Conservation (phyloP, 2,329 filamentous ascomycete genomes). For the Apiospora malaysiana region DNA sequence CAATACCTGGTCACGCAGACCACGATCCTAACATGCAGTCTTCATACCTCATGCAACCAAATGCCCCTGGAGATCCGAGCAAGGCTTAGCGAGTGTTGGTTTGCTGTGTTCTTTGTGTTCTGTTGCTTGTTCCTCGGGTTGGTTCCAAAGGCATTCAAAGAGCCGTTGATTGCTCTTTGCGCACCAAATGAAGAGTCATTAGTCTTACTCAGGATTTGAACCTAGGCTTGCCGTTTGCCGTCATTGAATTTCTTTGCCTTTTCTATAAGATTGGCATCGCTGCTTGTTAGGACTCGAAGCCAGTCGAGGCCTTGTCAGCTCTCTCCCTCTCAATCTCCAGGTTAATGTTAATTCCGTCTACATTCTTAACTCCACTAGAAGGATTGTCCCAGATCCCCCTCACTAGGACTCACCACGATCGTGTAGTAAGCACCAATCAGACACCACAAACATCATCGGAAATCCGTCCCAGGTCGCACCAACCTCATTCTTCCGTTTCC, state of each 20-base stretch:
- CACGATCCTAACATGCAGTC: too few species aligned
- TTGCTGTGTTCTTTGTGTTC: background rate
- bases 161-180: background rate
- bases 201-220: background rate
- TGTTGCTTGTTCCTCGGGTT: background rate
- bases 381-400: background rate
- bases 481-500: background rate
- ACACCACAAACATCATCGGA: background rate
- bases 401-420: background rate
- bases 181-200: background rate
- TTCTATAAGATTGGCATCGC: background rate
- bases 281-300: background rate
- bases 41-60: too few species aligned
- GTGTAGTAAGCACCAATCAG: background rate
- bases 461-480: background rate
- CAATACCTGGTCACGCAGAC: too few species aligned
- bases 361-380: constrained; percentile 9
- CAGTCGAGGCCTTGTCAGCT: background rate
- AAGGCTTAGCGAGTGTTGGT: background rate
- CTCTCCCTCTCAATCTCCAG: background rate
- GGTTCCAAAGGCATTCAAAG: background rate
- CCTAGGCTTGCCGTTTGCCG: background rate
- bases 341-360: background rate
- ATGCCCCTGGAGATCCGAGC: too few species aligned
- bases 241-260: background rate